Evolutionary conservation across 352 stramenopile genomes (phyloP).

Genomic region (Phytophthora pini): DNA sequence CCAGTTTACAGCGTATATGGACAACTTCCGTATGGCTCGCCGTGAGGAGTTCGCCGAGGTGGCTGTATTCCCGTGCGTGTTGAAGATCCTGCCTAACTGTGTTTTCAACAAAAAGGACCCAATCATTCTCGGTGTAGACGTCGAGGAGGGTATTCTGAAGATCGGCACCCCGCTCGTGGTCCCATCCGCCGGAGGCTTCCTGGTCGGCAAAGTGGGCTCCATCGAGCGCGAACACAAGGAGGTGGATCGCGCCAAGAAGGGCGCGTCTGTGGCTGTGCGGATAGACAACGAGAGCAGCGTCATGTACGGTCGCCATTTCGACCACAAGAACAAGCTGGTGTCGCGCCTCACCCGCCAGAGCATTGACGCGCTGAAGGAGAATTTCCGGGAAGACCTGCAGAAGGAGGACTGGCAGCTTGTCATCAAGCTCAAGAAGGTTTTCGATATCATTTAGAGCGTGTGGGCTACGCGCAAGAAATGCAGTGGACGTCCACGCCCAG

Average conservation of each 20-base stretch:
- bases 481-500: slow-evolving; percentile 16
- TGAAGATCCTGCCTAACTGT: slow-evolving; percentile 98
- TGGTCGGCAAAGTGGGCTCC: slow-evolving; percentile 96
- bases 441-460: slow-evolving; percentile 95
- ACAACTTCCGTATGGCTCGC: slow-evolving; percentile 93
- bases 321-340: slow-evolving; percentile 91
- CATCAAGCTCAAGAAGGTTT: slow-evolving; percentile 99
- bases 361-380: slow-evolving; percentile 98
- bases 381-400: slow-evolving; percentile 98
- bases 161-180: slow-evolving; percentile 97
- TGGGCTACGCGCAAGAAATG: slow-evolving; percentile 10
- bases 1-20: slow-evolving; percentile 98
- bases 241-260: slow-evolving; percentile 95
- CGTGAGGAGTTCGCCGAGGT: slow-evolving; percentile 92
- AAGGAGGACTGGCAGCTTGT: slow-evolving; percentile 99
- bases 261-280: slow-evolving; percentile 94
- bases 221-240: slow-evolving; percentile 98
- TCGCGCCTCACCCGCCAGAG: slow-evolving; percentile 90
- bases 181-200: slow-evolving; percentile 66
- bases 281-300: slow-evolving; percentile 97
- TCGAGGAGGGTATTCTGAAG: slow-evolving; percentile 98
- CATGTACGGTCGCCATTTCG: slow-evolving; percentile 98
- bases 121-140: slow-evolving; percentile 98
- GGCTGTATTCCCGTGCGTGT: slow-evolving; percentile 95
- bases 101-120: slow-evolving; percentile 99